Evolutionary conservation across 176 grass and related monocot genomes (phyloP), one percentile per base, ranked within the genome.

Genomic region (Olyra latifolia): DNA sequence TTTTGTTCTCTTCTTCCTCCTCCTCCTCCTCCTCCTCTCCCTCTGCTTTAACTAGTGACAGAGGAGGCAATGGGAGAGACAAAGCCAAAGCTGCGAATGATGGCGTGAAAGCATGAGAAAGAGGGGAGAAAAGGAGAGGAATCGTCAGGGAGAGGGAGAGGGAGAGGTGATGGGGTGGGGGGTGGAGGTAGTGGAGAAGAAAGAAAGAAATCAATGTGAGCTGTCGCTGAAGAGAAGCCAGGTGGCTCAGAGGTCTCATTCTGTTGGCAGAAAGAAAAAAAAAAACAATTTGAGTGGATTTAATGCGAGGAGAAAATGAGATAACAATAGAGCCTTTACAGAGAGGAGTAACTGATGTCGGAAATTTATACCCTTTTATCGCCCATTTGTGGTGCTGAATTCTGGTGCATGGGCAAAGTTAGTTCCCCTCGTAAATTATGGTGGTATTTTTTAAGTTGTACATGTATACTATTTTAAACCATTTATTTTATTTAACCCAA

Each of bases 81-180:
- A 44, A 43, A 28, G 85, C 76, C 76, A 74, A 71, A 86, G 85
- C 50, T 56, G 72, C 25, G 74, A 83, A 76, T 79, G 70, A 62
- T 80, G 76, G 87, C 81, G 86, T 74, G 61, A 80, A 75, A 84
- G 82, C 85, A 88, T 80, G 78, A 71, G 85, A 91, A 76, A 91
- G 79, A 22, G 86, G 20, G 69, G 87, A 82, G 84, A 76, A 79
- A 80, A 84, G 50, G 54, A 40, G n/a, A 64, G 25, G 46, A 30
- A 39, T 10, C 27, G 69, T 10, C 66, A 57, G 64, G 55, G 44
- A 25, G 60, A 27, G 59, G n/a, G 43, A 56, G 56, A 20, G 42
- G 16, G 30, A 69, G 50, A 23, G 41, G 60, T 78, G 80, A 71
- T 85, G 52, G 77, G 24, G 64, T 69, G 62, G 69, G 42, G 54